Evolutionary conservation across 2,329 filamentous ascomycete species (phyloP).

Genomic region (Nothopassalora personata): DNA sequence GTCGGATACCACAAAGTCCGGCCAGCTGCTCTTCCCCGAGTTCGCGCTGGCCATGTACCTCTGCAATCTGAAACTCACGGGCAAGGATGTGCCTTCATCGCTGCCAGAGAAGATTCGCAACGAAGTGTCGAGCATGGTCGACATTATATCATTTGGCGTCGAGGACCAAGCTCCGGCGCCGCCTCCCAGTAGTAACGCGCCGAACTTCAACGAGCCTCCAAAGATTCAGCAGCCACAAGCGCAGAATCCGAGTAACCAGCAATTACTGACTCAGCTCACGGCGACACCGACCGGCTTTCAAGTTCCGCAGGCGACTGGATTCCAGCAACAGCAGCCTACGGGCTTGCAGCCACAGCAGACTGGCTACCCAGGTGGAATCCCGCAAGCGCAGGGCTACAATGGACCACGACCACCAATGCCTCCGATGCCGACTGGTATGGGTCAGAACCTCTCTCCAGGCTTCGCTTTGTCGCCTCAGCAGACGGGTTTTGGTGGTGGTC

Average conservation of each 20-base stretch:
- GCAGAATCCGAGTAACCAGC: conserved; percentile 64
- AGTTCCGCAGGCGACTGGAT: conserved; percentile 50
- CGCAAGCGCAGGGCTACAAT: conserved; percentile 72
- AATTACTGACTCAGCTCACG: conserved; percentile 54
- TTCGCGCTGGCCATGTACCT: conserved; percentile 98
- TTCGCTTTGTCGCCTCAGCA: conserved; percentile 49
- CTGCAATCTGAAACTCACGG: conserved; percentile 87
- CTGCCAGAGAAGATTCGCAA: conserved; percentile 87
- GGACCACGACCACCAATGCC: conserved; percentile 76
- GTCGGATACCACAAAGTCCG: conserved; percentile 91
- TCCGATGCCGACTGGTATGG: conserved; percentile 73
- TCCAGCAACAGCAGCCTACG: conserved; percentile 35
- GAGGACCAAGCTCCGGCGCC: conserved; percentile 59
- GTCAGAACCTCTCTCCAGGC: conserved; percentile 36
- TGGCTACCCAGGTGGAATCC: conserved; percentile 54
- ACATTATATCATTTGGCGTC: conserved; percentile 95
- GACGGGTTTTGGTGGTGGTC: conserved; percentile 56
- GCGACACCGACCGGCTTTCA: conserved; percentile 53
- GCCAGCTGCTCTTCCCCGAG: conserved; percentile 93
- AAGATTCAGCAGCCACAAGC: conserved; percentile 48
- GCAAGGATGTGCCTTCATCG: conserved; percentile 67
- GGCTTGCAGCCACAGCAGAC: conserved; percentile 50
- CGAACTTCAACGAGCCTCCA: conserved; percentile 60
- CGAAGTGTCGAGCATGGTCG: conserved; percentile 98
- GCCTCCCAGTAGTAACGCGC: conserved; percentile 58